Percentiles rank a stretch among this genome's conserved stretches.
phyloP scores from a whole-genome alignment of 305 asterid species.

The Fraxinus sp. region DNA sequence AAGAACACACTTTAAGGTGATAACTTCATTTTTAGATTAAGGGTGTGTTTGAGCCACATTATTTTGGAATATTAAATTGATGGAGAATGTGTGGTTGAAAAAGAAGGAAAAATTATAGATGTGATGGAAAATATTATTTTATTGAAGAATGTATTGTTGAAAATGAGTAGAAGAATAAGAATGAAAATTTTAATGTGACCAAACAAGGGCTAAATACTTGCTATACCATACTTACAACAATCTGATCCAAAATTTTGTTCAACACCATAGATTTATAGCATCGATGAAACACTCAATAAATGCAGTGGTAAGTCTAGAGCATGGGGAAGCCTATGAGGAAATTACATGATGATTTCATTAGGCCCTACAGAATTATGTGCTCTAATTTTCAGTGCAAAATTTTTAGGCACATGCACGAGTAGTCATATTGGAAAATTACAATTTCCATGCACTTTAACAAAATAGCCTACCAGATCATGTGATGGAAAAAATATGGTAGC shows the following conservation, averaged over 20 bases:
- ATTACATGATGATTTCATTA: neutral
- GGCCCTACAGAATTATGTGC: neutral
- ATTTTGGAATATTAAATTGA: no score
- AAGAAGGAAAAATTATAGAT: no score
- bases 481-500: neutral
- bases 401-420: neutral
- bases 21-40: neutral
- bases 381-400: neutral
- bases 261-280: neutral
- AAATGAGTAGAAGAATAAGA: no score
- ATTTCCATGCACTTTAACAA: neutral
- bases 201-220: neutral
- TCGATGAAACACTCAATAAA: neutral
- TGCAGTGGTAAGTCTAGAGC: neutral
- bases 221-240: neutral
- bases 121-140: no score
- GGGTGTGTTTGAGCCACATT: no score
- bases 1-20: neutral
- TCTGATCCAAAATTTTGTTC: neutral
- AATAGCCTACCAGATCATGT: neutral
- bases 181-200: no score
- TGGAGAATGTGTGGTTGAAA: no score
- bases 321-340: neutral
- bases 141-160: no score
- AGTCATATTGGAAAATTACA: neutral